A percentile compares a stretch with the other conserved stretches of the same genome.
Evolutionary conservation across 2,329 filamentous ascomycete genomes (phyloP).

Genomic region (Microcera coccophila): DNA sequence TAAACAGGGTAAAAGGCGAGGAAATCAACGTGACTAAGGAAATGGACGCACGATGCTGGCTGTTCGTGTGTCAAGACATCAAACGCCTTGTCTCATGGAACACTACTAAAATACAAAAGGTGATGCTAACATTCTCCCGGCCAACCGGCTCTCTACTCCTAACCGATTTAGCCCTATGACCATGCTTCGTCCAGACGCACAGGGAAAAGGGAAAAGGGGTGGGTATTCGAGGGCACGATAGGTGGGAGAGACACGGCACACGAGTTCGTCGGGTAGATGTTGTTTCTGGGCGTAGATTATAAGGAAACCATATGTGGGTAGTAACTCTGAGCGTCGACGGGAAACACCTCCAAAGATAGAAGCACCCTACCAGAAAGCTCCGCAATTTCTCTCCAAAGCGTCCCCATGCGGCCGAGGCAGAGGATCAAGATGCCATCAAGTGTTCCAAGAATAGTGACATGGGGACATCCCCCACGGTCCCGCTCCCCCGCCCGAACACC

Average conservation of each 20-base stretch:
- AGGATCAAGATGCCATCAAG: slow-evolving; percentile 10
- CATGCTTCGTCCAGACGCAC: slow-evolving; percentile 31
- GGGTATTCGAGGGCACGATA: slow-evolving; percentile 28
- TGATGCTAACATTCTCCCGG: slow-evolving; percentile 29
- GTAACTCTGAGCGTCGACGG: slow-evolving; percentile 20
- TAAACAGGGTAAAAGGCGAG: slow-evolving; percentile 29
- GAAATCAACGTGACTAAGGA: slow-evolving; percentile 38
- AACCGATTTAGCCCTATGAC: slow-evolving; percentile 31
- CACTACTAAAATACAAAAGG: slow-evolving; percentile 40
- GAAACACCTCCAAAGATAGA: slow-evolving; percentile 13
- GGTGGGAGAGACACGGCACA: slow-evolving; percentile 23
- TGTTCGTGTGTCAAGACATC: slow-evolving; percentile 31
- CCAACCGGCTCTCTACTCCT: slow-evolving; percentile 32
- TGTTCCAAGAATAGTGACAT: slow-evolving; percentile 13
- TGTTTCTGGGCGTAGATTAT: slow-evolving; percentile 26
- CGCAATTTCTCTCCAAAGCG: slow-evolving; percentile 20
- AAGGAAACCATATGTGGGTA: slow-evolving; percentile 27
- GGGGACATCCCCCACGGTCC: slow-evolving; percentile 5
- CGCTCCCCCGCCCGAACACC: slow-evolving; percentile 13
- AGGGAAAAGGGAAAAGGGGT: too few species aligned
- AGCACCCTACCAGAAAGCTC: slow-evolving; percentile 16
- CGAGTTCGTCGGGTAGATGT: slow-evolving; percentile 12
- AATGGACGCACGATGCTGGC: slow-evolving; percentile 32
- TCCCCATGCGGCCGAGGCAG: slow-evolving; percentile 6
- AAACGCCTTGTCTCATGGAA: slow-evolving; percentile 31